Evolutionary conservation across 1,284 basidiomycete genomes (phyloP), one percentile per base, ranked within the genome.

Genomic region (Polyporus tsugae): DNA sequence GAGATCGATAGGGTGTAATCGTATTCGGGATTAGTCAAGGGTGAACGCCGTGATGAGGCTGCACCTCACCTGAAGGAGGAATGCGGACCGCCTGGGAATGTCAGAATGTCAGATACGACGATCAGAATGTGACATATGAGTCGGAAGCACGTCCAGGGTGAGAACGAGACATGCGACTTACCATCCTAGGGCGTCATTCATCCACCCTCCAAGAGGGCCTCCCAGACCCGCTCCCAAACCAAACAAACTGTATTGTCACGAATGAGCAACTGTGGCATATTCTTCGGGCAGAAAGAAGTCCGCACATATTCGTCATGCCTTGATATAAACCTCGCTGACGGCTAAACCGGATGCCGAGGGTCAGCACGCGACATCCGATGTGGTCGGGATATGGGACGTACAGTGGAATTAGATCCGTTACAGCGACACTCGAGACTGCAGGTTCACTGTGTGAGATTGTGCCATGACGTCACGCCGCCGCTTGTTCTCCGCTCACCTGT

Each of bases 291-390:
- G 62, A 59, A 61, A 64, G 49, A 62, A 72, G 42, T 74, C 80
- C 84, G 77, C 83, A 91, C 93, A 96, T 90, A 78, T 96, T 96
- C 36, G 91, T 90, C 84, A 95, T 87, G 65, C 95, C 95, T 81
- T 97, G 95, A 78, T 95, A 96, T 44, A 97, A 81, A 4, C 95
- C 95, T 72, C 95, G 87, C 70, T 94, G 90, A 76, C 93, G 92
- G 74, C 95, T 95, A 70, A 68, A 52, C 13, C 57, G 44, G 5
- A 60, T 49, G 10, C 4, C 33, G 42, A 64, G 17, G 10, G 69
- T 75, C 65, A 74, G 70, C 67, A 58, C 53, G 44, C 39, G 42
- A 41, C 44, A 59, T 70, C 63, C 66, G 65, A 46, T 25, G 63
- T 41, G 62, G 36, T 39, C 65, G 62, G 62, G 29, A 7, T 25